phyloP scores from a whole-genome alignment of 371 early-diverging fungal genomes.

The Nosema granulosis region DNA sequence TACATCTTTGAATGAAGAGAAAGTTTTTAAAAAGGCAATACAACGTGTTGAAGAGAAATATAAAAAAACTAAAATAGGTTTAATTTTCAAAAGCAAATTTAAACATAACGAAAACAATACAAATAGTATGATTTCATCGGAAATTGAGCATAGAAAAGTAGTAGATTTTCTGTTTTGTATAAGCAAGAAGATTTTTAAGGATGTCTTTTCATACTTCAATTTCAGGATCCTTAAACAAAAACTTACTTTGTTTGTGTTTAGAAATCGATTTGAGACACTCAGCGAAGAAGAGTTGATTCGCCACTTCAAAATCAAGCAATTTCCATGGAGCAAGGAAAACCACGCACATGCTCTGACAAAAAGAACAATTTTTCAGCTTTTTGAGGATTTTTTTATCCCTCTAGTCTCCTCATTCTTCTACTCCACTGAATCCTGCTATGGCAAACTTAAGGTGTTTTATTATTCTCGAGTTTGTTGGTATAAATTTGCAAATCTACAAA shows the following conservation, averaged over 20 bases:
- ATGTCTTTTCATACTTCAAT: conserved; percentile 35
- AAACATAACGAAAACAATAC: background rate
- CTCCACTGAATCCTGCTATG: conserved; percentile 36
- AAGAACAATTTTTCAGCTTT: too few relatives aligned
- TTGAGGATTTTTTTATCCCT: conserved; percentile 49
- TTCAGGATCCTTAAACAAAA: conserved; percentile 60
- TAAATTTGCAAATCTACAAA: conserved; percentile 2
- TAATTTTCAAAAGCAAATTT: conserved; percentile 19
- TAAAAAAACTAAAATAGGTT: background rate
- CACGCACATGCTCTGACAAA: too few relatives aligned
- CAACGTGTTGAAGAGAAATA: conserved; percentile 13
- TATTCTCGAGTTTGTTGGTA: conserved; percentile 41
- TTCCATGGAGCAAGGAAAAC: background rate
- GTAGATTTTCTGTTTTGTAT: conserved; percentile 59
- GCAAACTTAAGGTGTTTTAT: conserved; percentile 47
- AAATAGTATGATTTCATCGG: background rate
- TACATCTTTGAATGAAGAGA: conserved; percentile 1
- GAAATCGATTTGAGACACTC: conserved; percentile 55
- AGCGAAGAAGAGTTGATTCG: conserved; percentile 39
- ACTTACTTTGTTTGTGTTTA: conserved; percentile 41
- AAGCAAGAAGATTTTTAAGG: conserved; percentile 49
- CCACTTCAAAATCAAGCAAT: conserved; percentile 43
- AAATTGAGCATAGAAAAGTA: conserved; percentile 22
- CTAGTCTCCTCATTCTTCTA: conserved; percentile 54
- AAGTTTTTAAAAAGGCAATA: background rate